Evolutionary conservation across 163 green algal genomes (phyloP), one percentile per base, ranked within the genome.

Genomic region (Chlamydomonas reinhardtii): DNA sequence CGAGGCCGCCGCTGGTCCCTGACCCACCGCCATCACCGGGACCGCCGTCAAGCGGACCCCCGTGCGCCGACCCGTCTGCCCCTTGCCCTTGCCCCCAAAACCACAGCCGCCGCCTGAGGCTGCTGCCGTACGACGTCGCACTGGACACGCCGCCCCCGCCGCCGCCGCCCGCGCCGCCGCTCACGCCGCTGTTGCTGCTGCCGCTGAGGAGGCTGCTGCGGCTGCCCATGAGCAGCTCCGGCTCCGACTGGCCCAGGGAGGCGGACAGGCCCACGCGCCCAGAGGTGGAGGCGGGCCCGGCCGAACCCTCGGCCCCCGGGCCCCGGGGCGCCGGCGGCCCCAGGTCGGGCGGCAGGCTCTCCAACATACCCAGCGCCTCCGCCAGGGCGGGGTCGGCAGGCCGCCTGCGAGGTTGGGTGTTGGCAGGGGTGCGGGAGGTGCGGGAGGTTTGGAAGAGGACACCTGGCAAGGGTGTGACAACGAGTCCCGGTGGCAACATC

Each of bases 71-170:
- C 24, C 39, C 74, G 3, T 77, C 74, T 2, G 29, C 39, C 48
- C 31, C 65, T 34, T 84, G 52, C 8, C 48, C 65, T 35, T 84
- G 52, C 8, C 48, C 81, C 69, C 81, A 81, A 25, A 62, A 56
- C 70, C 59, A 78, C 27, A 87, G 37, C 73, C 70, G 81, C 70
- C 69, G 81, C 35, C 73, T 71, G 29, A 84, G 56, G 65, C 39
- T 84, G n/a, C n/a, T 75, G 27, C 76, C 76, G 76, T 84, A 84
- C 65, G 62, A 52, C 65, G 73, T 69, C 5, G 76, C 65, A 16
- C 39, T 69, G 9, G 64, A 75, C 29, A 74, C 76, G 39, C 39
- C 76, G 16, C 65, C 76, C 15, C 32, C 65, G 15, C 76, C 39
- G 5, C 59, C 39, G 25, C 1, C 65, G 16, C 24, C 73, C 29